Evolutionary conservation across 371 early-diverging fungal genomes (phyloP), one percentile per base, ranked within the genome.

Genomic region (Rhizopus sp.): DNA sequence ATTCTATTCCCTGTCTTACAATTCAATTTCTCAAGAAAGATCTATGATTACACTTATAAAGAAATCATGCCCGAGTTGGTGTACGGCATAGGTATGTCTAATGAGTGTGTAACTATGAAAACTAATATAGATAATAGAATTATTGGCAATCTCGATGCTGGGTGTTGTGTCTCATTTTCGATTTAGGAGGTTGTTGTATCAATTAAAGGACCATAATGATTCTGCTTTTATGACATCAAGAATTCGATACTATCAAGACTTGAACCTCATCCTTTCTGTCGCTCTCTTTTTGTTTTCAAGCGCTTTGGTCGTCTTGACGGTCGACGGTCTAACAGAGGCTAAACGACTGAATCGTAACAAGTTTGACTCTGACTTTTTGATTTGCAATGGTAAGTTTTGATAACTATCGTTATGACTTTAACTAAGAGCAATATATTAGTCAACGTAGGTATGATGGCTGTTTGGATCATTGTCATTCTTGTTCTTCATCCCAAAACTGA

Each of bases 31-130:
- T 73, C 73, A 15, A 57, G 70, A 39, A 61, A 66, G 10, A 60
- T 75, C 37, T 78, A 78, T 33, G 57, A 66, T 34, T 49, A 55
- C 13, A 77, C 77, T 1, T 79, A 67, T 39, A 74, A 75, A 54
- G 80, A 79, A 66, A 63, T 77, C 39, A 72, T 79, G 60, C 80
- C 80, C 32, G 67, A 79, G 50, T 49, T 79, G 5, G 68, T 74
- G 4, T 79, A 79, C 57, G 75, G 77, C 17, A 57, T 62, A 49
- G 79, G 75, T 72, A 59, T 48, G 50, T 7, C 45, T 7, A 55
- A 13, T 15, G 7, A 51, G 37, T 37, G 23, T 39, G 2, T 17
- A 34, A 9, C 37, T 12, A 16, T 5, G 33, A 48, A 38, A 39
- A 16, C 29, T 17, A 42, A 16, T 13, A 7, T 29, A 3, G 4